Evolutionary conservation across 106 monocot genomes (phyloP).

Genomic region (Dendrobium chrysotoxum): DNA sequence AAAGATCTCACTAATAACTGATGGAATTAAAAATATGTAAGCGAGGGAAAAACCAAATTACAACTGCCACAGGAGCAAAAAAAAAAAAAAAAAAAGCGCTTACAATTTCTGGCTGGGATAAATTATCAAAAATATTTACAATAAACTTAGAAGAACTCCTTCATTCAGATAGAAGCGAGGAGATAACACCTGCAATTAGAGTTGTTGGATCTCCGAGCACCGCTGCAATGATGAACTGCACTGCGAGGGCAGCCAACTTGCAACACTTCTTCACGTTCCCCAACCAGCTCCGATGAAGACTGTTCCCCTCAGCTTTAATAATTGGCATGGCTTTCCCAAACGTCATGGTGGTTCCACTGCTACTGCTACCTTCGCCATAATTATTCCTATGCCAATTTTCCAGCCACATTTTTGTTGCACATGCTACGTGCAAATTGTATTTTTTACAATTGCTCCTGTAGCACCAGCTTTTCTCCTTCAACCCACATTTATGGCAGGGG

Average conservation of each 20-base stretch:
- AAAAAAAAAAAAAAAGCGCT: too few species aligned
- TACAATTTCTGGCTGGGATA: too few species aligned
- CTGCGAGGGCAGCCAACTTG: conserved; percentile 71
- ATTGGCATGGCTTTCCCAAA: too few species aligned
- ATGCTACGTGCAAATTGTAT: conserved; percentile 89
- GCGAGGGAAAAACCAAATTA: too few species aligned
- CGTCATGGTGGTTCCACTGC: too few species aligned
- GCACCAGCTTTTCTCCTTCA: conserved; percentile 14
- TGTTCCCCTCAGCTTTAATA: too few species aligned
- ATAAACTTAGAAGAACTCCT: background rate
- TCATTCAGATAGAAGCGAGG: conserved; percentile 57
- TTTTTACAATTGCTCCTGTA: background rate
- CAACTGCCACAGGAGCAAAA: too few species aligned
- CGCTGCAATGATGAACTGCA: conserved; percentile 85
- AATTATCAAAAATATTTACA: too few species aligned
- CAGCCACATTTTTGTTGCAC: conserved; percentile 68
- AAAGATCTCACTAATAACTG: too few species aligned
- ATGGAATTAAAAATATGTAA: too few species aligned
- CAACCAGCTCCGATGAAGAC: too few species aligned
- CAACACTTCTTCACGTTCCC: background rate
- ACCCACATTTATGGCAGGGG: conserved; percentile 77
- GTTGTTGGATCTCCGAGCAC: conserved; percentile 87
- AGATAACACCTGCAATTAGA: conserved; percentile 78
- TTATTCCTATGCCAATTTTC: conserved; percentile 91
- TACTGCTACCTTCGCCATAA: conserved; percentile 8